phyloP scores from a whole-genome alignment of 768 basidiomycete genomes.

The Amanita phalloides region DNA sequence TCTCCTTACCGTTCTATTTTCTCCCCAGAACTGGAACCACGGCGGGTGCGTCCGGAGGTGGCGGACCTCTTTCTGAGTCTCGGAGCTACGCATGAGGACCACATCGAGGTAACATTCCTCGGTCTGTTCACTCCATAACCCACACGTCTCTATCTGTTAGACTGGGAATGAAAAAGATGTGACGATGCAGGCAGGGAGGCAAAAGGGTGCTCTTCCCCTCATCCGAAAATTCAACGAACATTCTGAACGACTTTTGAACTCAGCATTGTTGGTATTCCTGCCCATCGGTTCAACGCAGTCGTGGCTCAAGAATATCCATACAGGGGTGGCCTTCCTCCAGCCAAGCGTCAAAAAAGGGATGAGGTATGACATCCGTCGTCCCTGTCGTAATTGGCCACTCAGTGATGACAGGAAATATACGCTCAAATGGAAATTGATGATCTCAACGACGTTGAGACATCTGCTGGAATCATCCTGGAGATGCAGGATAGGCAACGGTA shows the following conservation, averaged over 20 bases:
- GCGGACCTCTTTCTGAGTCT: constrained; percentile 79
- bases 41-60: constrained; percentile 48
- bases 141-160: constrained; percentile 26
- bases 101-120: constrained; percentile 53
- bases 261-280: constrained; percentile 45
- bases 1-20: background rate
- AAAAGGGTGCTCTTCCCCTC: constrained; percentile 78
- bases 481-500: constrained; percentile 82
- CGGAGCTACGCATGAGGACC: constrained; percentile 84
- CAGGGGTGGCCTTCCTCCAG: constrained; percentile 45
- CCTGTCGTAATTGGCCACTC: constrained; percentile 1
- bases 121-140: background rate
- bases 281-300: background rate
- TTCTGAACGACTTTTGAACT: constrained; percentile 78
- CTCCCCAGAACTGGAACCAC: constrained; percentile 63
- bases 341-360: constrained; percentile 48
- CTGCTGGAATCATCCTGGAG: constrained; percentile 67
- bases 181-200: constrained; percentile 93
- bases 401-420: constrained; percentile 22
- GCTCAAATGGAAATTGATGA: constrained; percentile 77
- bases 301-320: constrained; percentile 3
- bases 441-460: constrained; percentile 56
- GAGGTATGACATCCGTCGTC: constrained; percentile 22
- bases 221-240: constrained; percentile 98
- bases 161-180: constrained; percentile 83